Conservation (phyloP, 2,329 filamentous ascomycete genomes). For the Raffaelea ambrosiae region DNA sequence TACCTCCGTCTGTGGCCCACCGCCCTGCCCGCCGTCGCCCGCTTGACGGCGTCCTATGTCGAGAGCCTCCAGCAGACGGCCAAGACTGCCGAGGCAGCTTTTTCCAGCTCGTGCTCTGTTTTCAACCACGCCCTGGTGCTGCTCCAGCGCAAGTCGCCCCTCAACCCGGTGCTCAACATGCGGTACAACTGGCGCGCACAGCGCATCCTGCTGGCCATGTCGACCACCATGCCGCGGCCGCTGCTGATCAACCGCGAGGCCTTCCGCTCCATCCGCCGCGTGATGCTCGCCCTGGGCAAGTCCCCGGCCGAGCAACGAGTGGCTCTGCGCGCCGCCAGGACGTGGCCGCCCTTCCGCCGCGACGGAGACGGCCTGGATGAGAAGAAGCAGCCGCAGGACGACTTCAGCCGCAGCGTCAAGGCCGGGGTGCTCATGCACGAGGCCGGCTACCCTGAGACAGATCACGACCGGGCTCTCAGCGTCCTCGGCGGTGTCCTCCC, state of each 20-base stretch:
- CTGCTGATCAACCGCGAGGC: slow-evolving; percentile 41
- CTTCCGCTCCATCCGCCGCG: slow-evolving; percentile 45
- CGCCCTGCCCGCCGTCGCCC: slow-evolving; percentile 19
- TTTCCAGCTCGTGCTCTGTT: slow-evolving; percentile 23
- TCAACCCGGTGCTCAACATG: slow-evolving; percentile 25
- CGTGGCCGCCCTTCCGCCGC: slow-evolving; percentile 53
- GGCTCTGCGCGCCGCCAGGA: slow-evolving; percentile 37
- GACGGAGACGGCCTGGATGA: slow-evolving; percentile 53
- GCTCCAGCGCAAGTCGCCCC: slow-evolving; percentile 26
- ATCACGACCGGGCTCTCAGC: slow-evolving; percentile 39
- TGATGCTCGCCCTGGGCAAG: slow-evolving; percentile 46
- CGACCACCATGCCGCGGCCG: slow-evolving; percentile 36
- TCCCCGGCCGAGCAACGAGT: slow-evolving; percentile 39
- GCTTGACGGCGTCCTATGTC: slow-evolving; percentile 19
- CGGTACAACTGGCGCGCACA: slow-evolving; percentile 50
- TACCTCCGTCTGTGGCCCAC: slow-evolving; percentile 21
- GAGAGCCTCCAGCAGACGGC: slow-evolving; percentile 9
- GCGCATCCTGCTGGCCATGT: slow-evolving; percentile 42
- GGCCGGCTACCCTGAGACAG: slow-evolving; percentile 41
- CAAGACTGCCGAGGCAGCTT: slow-evolving; percentile 13
- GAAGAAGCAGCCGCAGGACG: slow-evolving; percentile 38
- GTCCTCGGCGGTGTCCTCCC: slow-evolving; percentile 43
- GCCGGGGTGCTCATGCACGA: slow-evolving; percentile 47
- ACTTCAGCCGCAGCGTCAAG: slow-evolving; percentile 42
- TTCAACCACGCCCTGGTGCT: slow-evolving; percentile 31